Percentiles rank a stretch among this genome's conserved stretches.
Evolutionary conservation across 805 yeast genomes (phyloP).

Genomic region (Teunomyces pallodes): DNA sequence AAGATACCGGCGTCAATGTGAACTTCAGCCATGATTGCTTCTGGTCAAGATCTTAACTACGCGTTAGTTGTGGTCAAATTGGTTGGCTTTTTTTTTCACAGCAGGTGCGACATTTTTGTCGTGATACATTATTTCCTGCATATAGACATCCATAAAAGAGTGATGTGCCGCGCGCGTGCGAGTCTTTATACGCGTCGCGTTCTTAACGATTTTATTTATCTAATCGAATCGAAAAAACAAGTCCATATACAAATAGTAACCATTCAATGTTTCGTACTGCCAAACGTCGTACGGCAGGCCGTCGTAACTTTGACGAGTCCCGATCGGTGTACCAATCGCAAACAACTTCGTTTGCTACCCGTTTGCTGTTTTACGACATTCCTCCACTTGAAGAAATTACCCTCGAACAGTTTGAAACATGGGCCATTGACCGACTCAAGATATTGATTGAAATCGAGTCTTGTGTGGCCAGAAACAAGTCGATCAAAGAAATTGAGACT

Average conservation of each 20-base stretch:
- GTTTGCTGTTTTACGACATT: constrained; percentile 69
- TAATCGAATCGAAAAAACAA: neutral
- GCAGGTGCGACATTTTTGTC: neutral
- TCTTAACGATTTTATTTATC: too few species aligned
- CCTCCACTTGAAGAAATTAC: constrained; percentile 89
- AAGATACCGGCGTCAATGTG: constrained; percentile 52
- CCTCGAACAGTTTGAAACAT: constrained; percentile 85
- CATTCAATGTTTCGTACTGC: constrained; percentile 62
- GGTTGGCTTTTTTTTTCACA: neutral
- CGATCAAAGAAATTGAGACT: constrained; percentile 61
- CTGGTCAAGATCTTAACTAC: neutral
- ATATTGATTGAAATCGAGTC: constrained; percentile 83
- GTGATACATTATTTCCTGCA: too few species aligned
- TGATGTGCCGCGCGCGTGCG: neutral
- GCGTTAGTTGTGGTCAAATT: neutral
- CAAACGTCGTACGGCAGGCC: constrained; percentile 72
- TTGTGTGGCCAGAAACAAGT: constrained; percentile 60
- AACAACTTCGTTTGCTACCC: constrained; percentile 46
- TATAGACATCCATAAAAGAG: neutral
- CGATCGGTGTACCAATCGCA: constrained; percentile 26
- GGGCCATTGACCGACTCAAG: constrained; percentile 92
- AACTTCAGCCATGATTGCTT: constrained; percentile 54
- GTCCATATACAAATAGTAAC: too few species aligned
- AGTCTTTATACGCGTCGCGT: neutral
- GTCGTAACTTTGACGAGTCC: constrained; percentile 57